Evolutionary conservation across 768 basidiomycete genomes (phyloP).

Genomic region (Naematelia aurantialba): DNA sequence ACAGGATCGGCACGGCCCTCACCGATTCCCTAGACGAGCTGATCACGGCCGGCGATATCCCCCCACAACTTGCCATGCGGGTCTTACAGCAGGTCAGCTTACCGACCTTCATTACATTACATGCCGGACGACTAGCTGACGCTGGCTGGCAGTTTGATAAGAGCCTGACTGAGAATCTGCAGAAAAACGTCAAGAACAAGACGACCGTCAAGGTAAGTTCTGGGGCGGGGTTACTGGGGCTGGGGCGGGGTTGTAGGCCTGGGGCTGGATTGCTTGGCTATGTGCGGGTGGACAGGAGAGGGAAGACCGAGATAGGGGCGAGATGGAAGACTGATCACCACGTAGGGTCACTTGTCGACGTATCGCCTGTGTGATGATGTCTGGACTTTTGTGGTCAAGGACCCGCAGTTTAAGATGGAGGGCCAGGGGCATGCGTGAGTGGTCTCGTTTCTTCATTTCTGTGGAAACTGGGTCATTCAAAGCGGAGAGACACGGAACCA

Average conservation of each 20-base stretch:
- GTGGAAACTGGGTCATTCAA: no score
- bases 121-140: not conserved
- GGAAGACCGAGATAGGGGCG: not conserved
- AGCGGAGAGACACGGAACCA: not conserved
- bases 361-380: conserved; percentile 59
- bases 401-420: conserved; percentile 93
- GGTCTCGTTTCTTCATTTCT: conserved; percentile 43
- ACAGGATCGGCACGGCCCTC: conserved; percentile 91
- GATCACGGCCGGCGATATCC: conserved; percentile 92
- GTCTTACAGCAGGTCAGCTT: conserved; percentile 82
- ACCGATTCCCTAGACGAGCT: conserved; percentile 98
- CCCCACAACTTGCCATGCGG: conserved; percentile 97
- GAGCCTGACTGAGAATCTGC: conserved; percentile 84
- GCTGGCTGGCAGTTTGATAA: conserved; percentile 78
- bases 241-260: no score
- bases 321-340: no score
- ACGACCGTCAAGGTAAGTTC: conserved; percentile 74
- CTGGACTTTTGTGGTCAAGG: conserved; percentile 97
- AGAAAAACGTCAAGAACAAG: conserved; percentile 91
- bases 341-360: conserved; percentile 83
- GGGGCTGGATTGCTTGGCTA: no score
- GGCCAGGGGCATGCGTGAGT: conserved; percentile 27
- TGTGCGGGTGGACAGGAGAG: not conserved
- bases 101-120: not conserved
- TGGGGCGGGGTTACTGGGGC: no score